Evolutionary conservation across 2,329 filamentous ascomycete genomes (phyloP).

Genomic region (Scedosporium minutisporum): DNA sequence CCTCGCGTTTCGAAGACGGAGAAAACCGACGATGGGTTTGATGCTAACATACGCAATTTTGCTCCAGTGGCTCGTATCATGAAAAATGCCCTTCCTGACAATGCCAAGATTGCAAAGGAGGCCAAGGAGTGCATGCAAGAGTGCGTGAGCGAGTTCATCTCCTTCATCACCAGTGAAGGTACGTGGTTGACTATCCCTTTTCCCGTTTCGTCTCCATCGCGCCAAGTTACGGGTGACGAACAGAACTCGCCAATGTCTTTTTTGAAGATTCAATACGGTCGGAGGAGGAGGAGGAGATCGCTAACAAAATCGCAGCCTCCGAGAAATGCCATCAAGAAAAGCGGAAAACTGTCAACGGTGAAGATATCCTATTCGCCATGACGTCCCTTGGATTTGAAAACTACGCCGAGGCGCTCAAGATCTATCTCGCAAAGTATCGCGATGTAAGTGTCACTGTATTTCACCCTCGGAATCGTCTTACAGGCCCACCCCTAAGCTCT

Average conservation of each 20-base stretch:
- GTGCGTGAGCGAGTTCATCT: slow-evolving; percentile 99
- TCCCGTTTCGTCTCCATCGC: not conserved
- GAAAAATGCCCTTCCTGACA: slow-evolving; percentile 95
- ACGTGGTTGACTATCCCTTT: slow-evolving; percentile 25
- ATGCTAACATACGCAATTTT: slow-evolving; percentile 93
- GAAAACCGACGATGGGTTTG: slow-evolving; percentile 43
- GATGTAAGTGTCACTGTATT: slow-evolving; percentile 57
- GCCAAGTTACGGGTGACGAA: not conserved
- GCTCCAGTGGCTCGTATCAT: slow-evolving; percentile 97
- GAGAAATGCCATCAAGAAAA: slow-evolving; percentile 99
- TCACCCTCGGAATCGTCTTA: not conserved
- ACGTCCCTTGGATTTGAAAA: slow-evolving; percentile 98
- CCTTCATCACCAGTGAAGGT: slow-evolving; percentile 99
- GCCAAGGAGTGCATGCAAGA: slow-evolving; percentile 99
- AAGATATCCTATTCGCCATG: slow-evolving; percentile 98
- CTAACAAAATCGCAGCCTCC: slow-evolving; percentile 53
- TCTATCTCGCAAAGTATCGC: slow-evolving; percentile 93
- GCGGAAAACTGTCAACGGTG: slow-evolving; percentile 96
- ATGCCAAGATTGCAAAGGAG: slow-evolving; percentile 98
- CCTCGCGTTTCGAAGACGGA: slow-evolving; percentile 36
- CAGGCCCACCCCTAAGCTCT: not conserved
- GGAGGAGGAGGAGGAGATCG: not conserved
- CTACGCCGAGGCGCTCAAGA: slow-evolving; percentile 95
- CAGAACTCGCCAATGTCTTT: too few relatives aligned
- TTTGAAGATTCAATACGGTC: too few relatives aligned